These are phyloP conservation scores for Heliamphora exappendiculata DNA, from an alignment of 148 eudicot genomes.

Conservation along the genomic window DNA sequence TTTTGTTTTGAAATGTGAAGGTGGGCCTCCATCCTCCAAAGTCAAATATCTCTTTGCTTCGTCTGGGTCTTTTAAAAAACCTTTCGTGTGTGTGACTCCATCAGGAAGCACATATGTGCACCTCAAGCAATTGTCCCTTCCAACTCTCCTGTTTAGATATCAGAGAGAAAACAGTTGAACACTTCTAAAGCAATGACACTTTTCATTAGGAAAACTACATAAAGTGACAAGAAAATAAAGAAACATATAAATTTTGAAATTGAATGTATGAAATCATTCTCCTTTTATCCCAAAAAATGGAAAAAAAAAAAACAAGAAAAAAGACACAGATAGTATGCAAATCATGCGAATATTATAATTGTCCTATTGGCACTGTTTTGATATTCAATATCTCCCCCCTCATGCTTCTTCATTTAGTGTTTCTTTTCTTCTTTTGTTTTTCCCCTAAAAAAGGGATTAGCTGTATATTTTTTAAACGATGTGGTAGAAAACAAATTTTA, in stretches of 20 bases:
- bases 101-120: conserved; percentile 92
- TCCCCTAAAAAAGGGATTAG: background rate
- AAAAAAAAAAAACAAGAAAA: too few species aligned
- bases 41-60: conserved; percentile 62
- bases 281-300: too few species aligned
- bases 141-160: conserved; percentile 47
- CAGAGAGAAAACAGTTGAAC: background rate
- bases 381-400: background rate
- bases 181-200: background rate
- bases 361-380: background rate
- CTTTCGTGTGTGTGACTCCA: conserved; percentile 69
- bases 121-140: conserved; percentile 64
- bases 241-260: background rate
- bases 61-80: conserved; percentile 68
- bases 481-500: too few species aligned
- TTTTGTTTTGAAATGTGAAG: conserved; percentile 17
- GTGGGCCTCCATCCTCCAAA: conserved; percentile 33
- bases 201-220: background rate
- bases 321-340: too few species aligned
- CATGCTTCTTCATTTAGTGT: background rate
- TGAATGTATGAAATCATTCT: too few species aligned
- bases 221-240: background rate
- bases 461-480: too few species aligned
- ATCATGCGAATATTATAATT: too few species aligned
- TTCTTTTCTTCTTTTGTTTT: background rate